Percentiles rank a stretch among this genome's conserved stretches.
These are phyloP conservation scores for Coemansia pectinata DNA, from an alignment of 192 early-diverging fungal genomes.

Conservation along the genomic window DNA sequence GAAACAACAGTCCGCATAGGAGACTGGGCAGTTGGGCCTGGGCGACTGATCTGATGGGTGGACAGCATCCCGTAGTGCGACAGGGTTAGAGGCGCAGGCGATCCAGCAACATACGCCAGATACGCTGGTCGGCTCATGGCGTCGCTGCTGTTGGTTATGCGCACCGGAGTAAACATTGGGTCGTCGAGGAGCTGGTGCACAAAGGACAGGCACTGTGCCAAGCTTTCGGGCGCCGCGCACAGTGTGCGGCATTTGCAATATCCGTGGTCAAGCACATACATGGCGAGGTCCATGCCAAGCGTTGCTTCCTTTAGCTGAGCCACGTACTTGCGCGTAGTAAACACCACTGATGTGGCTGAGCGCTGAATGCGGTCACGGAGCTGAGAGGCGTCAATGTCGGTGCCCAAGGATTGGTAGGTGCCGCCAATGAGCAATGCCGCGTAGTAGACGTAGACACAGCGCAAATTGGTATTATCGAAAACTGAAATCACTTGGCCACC, in stretches of 20 bases:
- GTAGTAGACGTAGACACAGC: constrained; percentile 48
- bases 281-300: constrained; percentile 11
- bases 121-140: constrained; percentile 50
- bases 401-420: constrained; percentile 47
- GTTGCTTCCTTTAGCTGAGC: constrained; percentile 14
- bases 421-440: constrained; percentile 50
- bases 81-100: constrained; percentile 27
- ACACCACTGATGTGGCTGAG: constrained; percentile 32
- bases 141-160: constrained; percentile 28
- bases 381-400: constrained; percentile 7
- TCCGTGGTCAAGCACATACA: constrained; percentile 30
- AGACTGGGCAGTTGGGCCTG: not conserved
- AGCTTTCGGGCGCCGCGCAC: constrained; percentile 2
- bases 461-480: constrained; percentile 37
- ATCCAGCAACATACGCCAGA: constrained; percentile 24
- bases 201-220: constrained; percentile 20
- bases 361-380: constrained; percentile 27
- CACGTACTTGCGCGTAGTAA: constrained; percentile 24
- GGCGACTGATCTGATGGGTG: constrained; percentile 18
- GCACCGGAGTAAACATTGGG: constrained; percentile 39
- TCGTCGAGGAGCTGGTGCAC: constrained; percentile 37
- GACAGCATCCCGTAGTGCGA: constrained; percentile 52
- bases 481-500: constrained; percentile 37
- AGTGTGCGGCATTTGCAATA: not conserved
- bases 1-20: constrained; percentile 30